Evolutionary conservation across 768 basidiomycete genomes (phyloP), one percentile per base, ranked within the genome.

Genomic region (Mycena belliarum): DNA sequence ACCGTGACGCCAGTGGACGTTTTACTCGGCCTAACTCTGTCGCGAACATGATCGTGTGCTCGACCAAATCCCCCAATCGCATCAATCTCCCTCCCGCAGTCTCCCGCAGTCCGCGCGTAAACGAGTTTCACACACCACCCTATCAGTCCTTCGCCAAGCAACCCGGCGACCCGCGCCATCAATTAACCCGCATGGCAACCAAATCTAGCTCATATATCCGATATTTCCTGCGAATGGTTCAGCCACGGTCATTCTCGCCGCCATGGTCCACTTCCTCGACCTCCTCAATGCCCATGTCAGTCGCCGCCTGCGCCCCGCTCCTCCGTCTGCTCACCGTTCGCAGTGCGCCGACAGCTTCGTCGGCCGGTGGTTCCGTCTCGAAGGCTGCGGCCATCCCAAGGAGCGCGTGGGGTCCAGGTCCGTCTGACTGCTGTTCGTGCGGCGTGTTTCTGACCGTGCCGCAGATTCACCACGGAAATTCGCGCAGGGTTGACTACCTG

Each of bases 401-500:
- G 84, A 85, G 64, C 82, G 89, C 60, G 67, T 72, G 26, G 88
- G 87, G 8, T 85, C 88, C 16, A 76, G 81, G 57, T 90, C 89
- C 18, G 20, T 38, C 16, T 6, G 18, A 64, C 67, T 25, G 14
- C 15, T 16, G 21, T 37, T 49, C 75, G 33, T 21, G 28, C 52
- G 8, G 6, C 32, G 2, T 41, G 26, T n/a, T n/a, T 6, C 59
- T 55, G 35, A 38, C 11, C 46, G 40, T 25, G 12, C 49, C 28
- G 40, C 65, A 44, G 25, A 42, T 61, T 55, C 28, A 67, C 90
- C 87, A 89, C 87, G 26, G 89, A 91, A 71, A 74, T 91, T 56
- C 87, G 89, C 55, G 89, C 89, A 21, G 89, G 89, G 28, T n/a
- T 91, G 35, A 91, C 89, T 52, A 91, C 89, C 74, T 91, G 88